Evolutionary conservation across 2,329 filamentous ascomycete species (phyloP), one percentile per base, ranked within the genome.

Genomic region (Exophiala oligosperma): DNA sequence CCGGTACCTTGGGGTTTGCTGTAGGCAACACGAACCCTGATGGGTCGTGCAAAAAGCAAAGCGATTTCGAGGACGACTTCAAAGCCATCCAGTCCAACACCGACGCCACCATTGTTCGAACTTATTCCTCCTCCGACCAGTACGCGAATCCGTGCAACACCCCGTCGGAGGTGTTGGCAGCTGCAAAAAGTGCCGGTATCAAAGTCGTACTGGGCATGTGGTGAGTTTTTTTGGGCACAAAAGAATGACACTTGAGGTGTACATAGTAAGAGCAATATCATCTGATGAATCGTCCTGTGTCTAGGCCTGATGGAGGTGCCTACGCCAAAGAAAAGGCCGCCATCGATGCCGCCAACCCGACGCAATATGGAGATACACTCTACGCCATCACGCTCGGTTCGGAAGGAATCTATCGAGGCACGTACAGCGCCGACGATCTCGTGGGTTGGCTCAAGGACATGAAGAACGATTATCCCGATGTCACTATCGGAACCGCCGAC

Each of bases 161-260:
- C 46, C 83, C 86, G 5, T 76, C 82, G 70, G 74, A 83, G 61
- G 83, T 89, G 54, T 72, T 90, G 28, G 85, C 86, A 3, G 86
- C 86, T 37, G 87, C 87, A 1, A 84, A 86, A 76, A 71, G 71
- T 47, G 84, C 85, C 72, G 81, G 79, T 17, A 86, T 89, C 74
- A 77, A 88, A 74, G 85, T 90, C 61, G 76, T 90, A n/a, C 74
- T 90, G 41, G 87, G 86, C 60, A 83, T 90, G 69, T 90, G 87
- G 87, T 85, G 74, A 64, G 78, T 67, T 23, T n/a, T 2, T 12
- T 9, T 4, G 29, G 32, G 8, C n/a, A 24, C 51, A 40, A 23
- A 21, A 4, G 8, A 32, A 23, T n/a, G 49, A 37, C 26, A 29
- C 38, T 17, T 17, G 17, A 17, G 17, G 17, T 17, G 17, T 17